Evolutionary conservation across 2,329 filamentous ascomycete species (phyloP).

Genomic region (Cercospora brassicicola): DNA sequence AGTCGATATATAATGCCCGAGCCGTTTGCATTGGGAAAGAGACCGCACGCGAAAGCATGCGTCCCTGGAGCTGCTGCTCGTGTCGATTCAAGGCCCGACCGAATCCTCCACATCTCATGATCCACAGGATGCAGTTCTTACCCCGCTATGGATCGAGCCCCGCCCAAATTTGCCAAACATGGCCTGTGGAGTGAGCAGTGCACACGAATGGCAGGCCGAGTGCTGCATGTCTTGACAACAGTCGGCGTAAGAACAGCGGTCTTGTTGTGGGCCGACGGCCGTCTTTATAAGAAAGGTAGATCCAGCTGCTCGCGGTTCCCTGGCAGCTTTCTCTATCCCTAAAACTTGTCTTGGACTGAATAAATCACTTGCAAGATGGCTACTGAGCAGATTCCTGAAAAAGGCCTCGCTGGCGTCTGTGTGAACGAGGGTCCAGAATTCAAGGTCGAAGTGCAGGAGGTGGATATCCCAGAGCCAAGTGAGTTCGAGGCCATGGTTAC

Average conservation of each 20-base stretch:
- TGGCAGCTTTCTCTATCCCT: background rate
- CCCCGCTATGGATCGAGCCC: background rate
- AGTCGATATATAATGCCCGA: background rate
- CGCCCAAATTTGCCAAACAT: background rate
- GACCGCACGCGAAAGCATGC: background rate
- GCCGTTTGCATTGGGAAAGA: background rate
- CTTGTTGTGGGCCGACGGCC: background rate
- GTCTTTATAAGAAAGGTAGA: background rate
- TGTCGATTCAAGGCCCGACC: background rate
- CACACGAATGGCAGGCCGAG: background rate
- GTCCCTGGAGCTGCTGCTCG: background rate
- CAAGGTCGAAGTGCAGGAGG: constrained; percentile 49
- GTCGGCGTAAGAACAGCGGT: background rate
- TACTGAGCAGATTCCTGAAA: constrained; percentile 43
- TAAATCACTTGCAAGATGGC: constrained; percentile 2
- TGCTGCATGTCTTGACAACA: background rate
- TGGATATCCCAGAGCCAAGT: constrained; percentile 53
- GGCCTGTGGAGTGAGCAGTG: background rate
- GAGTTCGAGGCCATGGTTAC: no score
- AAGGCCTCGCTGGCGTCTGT: constrained; percentile 54
- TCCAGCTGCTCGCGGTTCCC: background rate
- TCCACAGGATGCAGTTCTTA: background rate
- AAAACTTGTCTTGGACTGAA: no score
- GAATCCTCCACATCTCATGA: background rate
- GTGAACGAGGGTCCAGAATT: constrained; percentile 55